phyloP scores from a whole-genome alignment of 371 early-diverging fungal genomes.

The Lichtheimia hyalospora region DNA sequence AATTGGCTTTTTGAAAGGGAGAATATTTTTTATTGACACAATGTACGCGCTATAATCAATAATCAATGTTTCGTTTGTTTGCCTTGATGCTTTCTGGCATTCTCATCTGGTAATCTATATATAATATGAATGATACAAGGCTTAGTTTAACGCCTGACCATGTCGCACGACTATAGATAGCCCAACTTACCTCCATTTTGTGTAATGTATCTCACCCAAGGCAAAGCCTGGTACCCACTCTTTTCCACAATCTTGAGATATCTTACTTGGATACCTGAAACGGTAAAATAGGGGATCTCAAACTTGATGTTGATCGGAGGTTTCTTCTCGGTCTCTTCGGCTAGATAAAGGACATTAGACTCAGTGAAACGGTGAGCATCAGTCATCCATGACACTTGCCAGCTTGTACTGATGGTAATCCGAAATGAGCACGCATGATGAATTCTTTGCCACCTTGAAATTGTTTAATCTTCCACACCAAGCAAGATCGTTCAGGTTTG shows the following conservation, averaged over 20 bases:
- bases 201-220: slow-evolving; percentile 99
- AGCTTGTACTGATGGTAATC: slow-evolving; percentile 91
- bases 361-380: no score
- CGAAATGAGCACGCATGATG: slow-evolving; percentile 94
- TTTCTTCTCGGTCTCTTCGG: slow-evolving; percentile 90
- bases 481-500: slow-evolving; percentile 90
- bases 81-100: slow-evolving; percentile 72
- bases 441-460: slow-evolving; percentile 98
- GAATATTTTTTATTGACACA: no score
- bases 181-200: slow-evolving; percentile 80
- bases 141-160: no score
- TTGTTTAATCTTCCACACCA: slow-evolving; percentile 98
- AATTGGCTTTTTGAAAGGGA: no score
- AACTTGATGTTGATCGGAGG: slow-evolving; percentile 98
- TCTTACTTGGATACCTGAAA: slow-evolving; percentile 96
- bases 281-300: slow-evolving; percentile 98
- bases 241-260: slow-evolving; percentile 99
- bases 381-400: slow-evolving; percentile 40
- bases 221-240: slow-evolving; percentile 96
- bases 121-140: no score
- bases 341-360: slow-evolving; percentile 18
- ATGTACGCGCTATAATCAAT: not conserved
- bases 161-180: no score
- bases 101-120: slow-evolving; percentile 69
- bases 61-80: slow-evolving; percentile 34